These are phyloP conservation scores for Aspergillus vadensis DNA, from an alignment of 2,329 filamentous ascomycete genomes.

Conservation along the genomic window DNA sequence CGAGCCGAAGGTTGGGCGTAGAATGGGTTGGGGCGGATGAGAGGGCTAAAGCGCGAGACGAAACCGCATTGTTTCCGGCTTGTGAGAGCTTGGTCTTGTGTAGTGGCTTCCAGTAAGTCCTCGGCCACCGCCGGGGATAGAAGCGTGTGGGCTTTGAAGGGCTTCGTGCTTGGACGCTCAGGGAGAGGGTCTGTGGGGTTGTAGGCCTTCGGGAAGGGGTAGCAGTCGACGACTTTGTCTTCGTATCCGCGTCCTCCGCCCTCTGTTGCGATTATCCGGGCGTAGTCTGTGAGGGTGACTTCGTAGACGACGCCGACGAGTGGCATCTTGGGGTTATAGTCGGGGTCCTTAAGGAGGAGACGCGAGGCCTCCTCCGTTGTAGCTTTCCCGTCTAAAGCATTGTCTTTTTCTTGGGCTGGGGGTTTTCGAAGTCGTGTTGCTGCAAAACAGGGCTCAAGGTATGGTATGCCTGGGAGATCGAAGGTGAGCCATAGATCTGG, in stretches of 20 bases:
- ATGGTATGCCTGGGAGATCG: conserved; percentile 81
- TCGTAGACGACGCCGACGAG: conserved; percentile 95
- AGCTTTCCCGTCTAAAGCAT: conserved; percentile 9
- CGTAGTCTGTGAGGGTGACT: conserved; percentile 79
- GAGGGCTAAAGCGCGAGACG: conserved; percentile 31
- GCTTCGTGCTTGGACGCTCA: conserved; percentile 59
- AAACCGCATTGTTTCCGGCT: neutral
- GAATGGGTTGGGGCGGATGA: conserved; percentile 64
- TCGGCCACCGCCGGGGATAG: conserved; percentile 61
- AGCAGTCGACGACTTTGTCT: conserved; percentile 78
- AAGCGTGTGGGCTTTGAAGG: conserved; percentile 84
- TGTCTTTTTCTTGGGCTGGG: neutral
- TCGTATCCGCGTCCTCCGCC: conserved; percentile 83
- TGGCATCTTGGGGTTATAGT: conserved; percentile 61
- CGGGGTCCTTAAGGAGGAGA: conserved; percentile 29
- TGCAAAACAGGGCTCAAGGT: conserved; percentile 88
- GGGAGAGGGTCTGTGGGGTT: conserved; percentile 61
- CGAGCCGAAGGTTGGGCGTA: conserved; percentile 82
- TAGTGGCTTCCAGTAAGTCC: conserved; percentile 1
- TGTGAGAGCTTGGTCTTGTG: neutral
- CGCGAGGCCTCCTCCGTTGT: conserved; percentile 42
- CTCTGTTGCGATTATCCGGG: conserved; percentile 85
- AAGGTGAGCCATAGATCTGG: conserved; percentile 79
- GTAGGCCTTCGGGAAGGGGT: conserved; percentile 60
- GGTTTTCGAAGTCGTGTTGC: conserved; percentile 68